These are phyloP conservation scores for Chlorencoelia australis DNA, from an alignment of 2,329 filamentous ascomycete genomes.

Conservation along the genomic window DNA sequence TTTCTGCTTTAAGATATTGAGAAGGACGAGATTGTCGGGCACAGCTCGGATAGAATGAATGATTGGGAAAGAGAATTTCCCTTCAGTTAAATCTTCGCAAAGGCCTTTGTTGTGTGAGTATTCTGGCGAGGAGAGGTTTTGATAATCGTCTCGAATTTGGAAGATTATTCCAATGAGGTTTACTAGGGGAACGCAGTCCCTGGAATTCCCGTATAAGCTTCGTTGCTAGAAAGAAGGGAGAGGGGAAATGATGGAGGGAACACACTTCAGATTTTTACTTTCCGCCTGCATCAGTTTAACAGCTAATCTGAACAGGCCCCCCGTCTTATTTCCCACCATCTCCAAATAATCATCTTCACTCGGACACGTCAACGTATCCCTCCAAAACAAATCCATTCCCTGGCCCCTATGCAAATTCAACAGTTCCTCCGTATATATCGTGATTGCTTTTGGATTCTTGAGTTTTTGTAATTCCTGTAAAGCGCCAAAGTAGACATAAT, in stretches of 20 bases:
- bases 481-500: conserved; percentile 79
- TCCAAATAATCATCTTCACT: conserved; percentile 86
- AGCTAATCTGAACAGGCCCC: conserved; percentile 73
- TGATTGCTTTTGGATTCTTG: conserved; percentile 54
- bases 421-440: conserved; percentile 72
- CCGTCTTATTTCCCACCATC: conserved; percentile 88
- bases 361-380: conserved; percentile 73
- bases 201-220: conserved; percentile 14
- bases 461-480: conserved; percentile 66
- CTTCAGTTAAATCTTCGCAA: conserved; percentile 91
- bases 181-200: conserved; percentile 73
- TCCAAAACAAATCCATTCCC: conserved; percentile 87
- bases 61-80: conserved; percentile 93
- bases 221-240: conserved; percentile 5
- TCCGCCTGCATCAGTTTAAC: conserved; percentile 85
- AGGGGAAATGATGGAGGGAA: conserved; percentile 2
- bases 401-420: conserved; percentile 78
- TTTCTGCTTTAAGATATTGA: conserved; percentile 90
- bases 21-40: conserved; percentile 63
- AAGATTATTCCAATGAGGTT: conserved; percentile 79
- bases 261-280: conserved; percentile 35
- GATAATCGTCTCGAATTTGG: conserved; percentile 89
- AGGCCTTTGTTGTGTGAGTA: conserved; percentile 88
- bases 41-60: conserved; percentile 84
- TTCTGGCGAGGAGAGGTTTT: conserved; percentile 65